Evolutionary conservation across 495 filamentous ascomycete genomes (phyloP), one percentile per base, ranked within the genome.

Genomic region (Pyronema omphalodes): DNA sequence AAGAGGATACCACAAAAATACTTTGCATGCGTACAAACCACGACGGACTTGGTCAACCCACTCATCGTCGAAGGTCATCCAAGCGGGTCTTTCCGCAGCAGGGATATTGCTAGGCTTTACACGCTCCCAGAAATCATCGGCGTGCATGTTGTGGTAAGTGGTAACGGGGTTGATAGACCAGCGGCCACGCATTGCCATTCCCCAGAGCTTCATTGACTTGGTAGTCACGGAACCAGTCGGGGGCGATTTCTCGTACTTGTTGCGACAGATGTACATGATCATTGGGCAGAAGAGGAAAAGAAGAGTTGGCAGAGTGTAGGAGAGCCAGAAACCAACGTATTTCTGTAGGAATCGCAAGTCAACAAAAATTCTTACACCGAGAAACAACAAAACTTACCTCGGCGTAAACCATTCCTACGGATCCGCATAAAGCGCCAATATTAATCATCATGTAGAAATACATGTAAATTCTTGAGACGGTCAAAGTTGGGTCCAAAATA

Each of bases 291-390:
- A 51, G 52, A 72, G 70, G 63, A 85, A 73, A 62, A 76, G 63
- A 29, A 71, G 57, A 1, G 79, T 82, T 6, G 81, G 80, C 12
- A 84, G 70, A 6, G 74, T 67, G 60, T 67, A 85, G 0, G 80
- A 71, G n/a, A 86, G 71, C 72, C 76, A 88, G 70, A 85, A 88
- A 17, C 83, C 83, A 53, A 86, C 78, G 52, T 83, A 84, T 55
- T 81, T 75, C 68, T 84, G 82, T 41, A 2, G 23, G 23, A 5
- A 29, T 29, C 5, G 2, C 1, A 29, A 29, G 23, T 29, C 5
- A 29, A 29, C 23, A 29, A 29, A 29, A 29, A 29, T 1, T 5
- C 1, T 5, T 5, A 5, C 2, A 29, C 23, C 2, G 23, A 5
- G 23, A 29, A 29, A 1, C 23, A 2, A 2, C 5, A 29, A 5